Evolutionary conservation across 179 eudicot genomes (phyloP).

Genomic region (Patellifolia procumbens): DNA sequence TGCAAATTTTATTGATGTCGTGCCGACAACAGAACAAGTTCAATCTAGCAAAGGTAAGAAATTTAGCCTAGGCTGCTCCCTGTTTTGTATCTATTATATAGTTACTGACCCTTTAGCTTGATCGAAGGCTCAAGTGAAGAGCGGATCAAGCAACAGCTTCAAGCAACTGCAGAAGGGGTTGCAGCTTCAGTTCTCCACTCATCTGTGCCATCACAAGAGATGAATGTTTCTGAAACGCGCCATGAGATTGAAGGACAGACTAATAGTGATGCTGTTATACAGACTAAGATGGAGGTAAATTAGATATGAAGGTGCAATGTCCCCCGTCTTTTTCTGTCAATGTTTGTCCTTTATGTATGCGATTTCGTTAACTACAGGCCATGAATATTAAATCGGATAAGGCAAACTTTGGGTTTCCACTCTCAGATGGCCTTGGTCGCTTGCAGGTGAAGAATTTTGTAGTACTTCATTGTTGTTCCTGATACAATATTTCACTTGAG

Average conservation of each 20-base stretch:
- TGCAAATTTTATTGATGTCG: conserved; percentile 39
- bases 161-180: conserved; percentile 94
- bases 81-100: neutral
- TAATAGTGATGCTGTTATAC: conserved; percentile 45
- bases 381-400: conserved; percentile 58
- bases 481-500: neutral
- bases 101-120: conserved; percentile 13
- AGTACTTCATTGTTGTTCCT: conserved; percentile 3
- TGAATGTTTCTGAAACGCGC: conserved; percentile 33
- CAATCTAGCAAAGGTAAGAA: conserved; percentile 55
- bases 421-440: conserved; percentile 71
- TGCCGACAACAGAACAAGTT: conserved; percentile 41
- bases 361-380: conserved; percentile 52
- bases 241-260: conserved; percentile 42
- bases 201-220: conserved; percentile 44
- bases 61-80: neutral
- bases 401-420: conserved; percentile 67
- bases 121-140: conserved; percentile 78
- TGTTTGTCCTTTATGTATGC: neutral
- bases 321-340: neutral
- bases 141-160: conserved; percentile 78
- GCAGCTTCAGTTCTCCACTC: conserved; percentile 87
- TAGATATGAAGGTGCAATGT: neutral
- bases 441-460: conserved; percentile 65
- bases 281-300: conserved; percentile 62